Evolutionary conservation across 345 rosid genomes (phyloP), one percentile per base, ranked within the genome.

Genomic region (Eucalyptus caleyi): DNA sequence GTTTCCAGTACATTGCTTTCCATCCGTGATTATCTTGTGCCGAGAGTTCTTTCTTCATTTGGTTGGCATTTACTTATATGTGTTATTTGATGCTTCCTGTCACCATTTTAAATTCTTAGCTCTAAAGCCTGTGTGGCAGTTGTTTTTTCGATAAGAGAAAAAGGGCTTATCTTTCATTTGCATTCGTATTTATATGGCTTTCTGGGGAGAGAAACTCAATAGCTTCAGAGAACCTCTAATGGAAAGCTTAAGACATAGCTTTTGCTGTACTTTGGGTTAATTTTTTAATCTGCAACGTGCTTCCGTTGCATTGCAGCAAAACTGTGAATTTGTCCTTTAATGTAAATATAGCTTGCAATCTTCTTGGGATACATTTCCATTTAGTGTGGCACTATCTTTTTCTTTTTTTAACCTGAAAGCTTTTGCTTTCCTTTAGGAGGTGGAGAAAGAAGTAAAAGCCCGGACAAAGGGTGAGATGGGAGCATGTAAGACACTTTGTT

Each of bases 401-500:
- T 77, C 9, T 40, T 40, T 21, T 40, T 40, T 77, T 77, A 11
- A 11, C 30, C 47, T 40, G 30, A 77, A 40, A 77, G 85, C 67
- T 32, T 86, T 86, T 50, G 13, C 45, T 11, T 86, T 19, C 88
- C 45, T 86, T 80, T 87, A 97, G 99, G 98, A 96, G 88, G 98
- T 97, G 93, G 99, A 97, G 92, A 95, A 95, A 90, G 98, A 96
- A 37, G 98, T 98, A 51, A 98, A 98, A 93, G 95, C 95, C n/a
- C 95, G 96, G 50, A 98, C 99, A 16, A 96, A 93, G 94, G 98
- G 99, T 88, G 99, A 96, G 90, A 95, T 93, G 89, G 99, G 99
- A 90, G 99, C 98, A 50, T 98, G 97, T 82, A 98, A 98, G 93
- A 95, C 95, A 45, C 97, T 98, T 47, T 98, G 99, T 91, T 94